phyloP scores from a whole-genome alignment of 1,139 yeast species.

The Debaryomyces udenii region DNA sequence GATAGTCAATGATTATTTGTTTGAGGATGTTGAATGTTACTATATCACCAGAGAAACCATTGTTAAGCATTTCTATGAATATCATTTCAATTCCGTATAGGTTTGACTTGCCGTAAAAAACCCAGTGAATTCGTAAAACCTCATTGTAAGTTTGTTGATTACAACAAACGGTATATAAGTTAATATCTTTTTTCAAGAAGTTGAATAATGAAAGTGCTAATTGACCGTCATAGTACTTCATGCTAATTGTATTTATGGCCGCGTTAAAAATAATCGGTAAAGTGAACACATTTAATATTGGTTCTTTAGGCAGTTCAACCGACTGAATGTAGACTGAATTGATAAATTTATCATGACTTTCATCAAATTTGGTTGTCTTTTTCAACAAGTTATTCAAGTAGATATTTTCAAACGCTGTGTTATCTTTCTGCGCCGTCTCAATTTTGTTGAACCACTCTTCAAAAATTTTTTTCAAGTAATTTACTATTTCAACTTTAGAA shows the following conservation, averaged over 20 bases:
- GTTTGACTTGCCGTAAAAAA: conserved; percentile 41
- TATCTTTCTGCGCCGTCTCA: conserved; percentile 5
- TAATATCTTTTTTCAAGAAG: conserved; percentile 34
- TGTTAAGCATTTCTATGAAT: conserved; percentile 43
- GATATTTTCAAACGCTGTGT: conserved; percentile 10
- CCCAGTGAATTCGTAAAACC: conserved; percentile 41
- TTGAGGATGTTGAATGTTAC: conserved; percentile 40
- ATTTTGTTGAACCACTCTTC: conserved; percentile 17
- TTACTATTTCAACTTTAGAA: conserved; percentile 18
- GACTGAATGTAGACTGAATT: conserved; percentile 19
- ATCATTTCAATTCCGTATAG: conserved; percentile 40
- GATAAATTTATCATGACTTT: conserved; percentile 23
- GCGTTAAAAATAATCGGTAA: conserved; percentile 42
- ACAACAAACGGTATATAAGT: conserved; percentile 38
- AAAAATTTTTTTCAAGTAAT: conserved; percentile 20
- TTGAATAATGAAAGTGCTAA: conserved; percentile 41
- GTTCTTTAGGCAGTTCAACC: conserved; percentile 23
- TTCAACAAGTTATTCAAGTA: conserved; percentile 18
- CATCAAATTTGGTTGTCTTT: conserved; percentile 16
- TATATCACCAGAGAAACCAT: conserved; percentile 44
- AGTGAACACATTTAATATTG: conserved; percentile 37
- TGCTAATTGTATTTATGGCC: conserved; percentile 28
- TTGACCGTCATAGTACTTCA: conserved; percentile 39
- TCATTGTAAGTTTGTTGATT: conserved; percentile 49
- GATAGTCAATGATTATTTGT: conserved; percentile 40